Evolutionary conservation across 129 eudicot species (phyloP).

Genomic region (Smallanthus sonchifolius): DNA sequence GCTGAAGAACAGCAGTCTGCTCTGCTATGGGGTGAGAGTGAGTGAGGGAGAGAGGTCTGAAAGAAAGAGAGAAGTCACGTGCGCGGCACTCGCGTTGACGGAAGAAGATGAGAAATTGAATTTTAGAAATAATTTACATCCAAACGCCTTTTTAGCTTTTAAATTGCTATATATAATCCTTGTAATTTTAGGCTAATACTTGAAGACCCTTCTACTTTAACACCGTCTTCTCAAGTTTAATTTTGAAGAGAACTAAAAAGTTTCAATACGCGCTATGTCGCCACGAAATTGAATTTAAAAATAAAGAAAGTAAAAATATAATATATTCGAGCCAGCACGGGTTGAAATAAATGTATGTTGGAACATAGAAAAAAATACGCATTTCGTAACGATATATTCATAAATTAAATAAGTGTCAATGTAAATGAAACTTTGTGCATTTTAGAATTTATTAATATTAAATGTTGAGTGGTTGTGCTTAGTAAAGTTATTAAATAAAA

Average conservation of each 20-base stretch:
- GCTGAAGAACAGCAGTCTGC: not conserved
- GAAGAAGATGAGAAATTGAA: conserved; percentile 1
- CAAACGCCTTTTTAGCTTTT: not conserved
- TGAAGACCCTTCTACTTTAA: not conserved
- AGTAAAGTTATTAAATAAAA: too few species aligned
- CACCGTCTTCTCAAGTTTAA: not conserved
- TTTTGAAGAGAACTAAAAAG: not conserved
- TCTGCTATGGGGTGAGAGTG: conserved; percentile 19
- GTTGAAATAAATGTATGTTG: too few species aligned
- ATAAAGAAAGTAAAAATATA: too few species aligned
- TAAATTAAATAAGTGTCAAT: too few species aligned
- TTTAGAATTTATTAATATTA: too few species aligned
- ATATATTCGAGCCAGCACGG: too few species aligned
- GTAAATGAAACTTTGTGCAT: too few species aligned
- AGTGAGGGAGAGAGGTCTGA: conserved; percentile 16
- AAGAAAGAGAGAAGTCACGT: conserved; percentile 26
- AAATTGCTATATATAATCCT: not conserved
- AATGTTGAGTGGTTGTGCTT: too few species aligned
- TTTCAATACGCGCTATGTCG: too few species aligned
- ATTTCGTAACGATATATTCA: too few species aligned
- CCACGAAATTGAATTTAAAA: too few species aligned
- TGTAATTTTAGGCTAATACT: not conserved
- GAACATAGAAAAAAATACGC: too few species aligned
- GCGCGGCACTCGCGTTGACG: conserved; percentile 16
- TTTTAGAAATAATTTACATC: conserved; percentile 4